phyloP scores from a whole-genome alignment of 129 eudicot species.

The Erigeron canadensis region DNA sequence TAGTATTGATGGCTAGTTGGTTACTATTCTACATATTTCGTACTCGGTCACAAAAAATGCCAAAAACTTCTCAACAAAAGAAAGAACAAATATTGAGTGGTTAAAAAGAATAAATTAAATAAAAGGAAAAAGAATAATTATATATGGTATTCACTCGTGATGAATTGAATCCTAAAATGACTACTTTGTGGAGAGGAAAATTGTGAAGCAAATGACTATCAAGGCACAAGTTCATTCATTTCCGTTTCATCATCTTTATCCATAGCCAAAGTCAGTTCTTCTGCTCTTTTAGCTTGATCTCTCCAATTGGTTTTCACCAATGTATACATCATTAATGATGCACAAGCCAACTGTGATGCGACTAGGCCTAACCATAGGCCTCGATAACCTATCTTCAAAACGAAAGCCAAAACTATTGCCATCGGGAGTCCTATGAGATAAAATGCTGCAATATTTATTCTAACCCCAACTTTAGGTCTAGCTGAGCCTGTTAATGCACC shows the following conservation, averaged over 20 bases:
- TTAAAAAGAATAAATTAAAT: slow-evolving; percentile 29
- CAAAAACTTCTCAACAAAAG: slow-evolving; percentile 17
- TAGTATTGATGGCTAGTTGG: too few relatives aligned
- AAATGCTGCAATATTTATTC: slow-evolving; percentile 69
- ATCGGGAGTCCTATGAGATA: slow-evolving; percentile 78
- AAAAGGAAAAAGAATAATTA: slow-evolving; percentile 10
- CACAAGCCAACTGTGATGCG: slow-evolving; percentile 67
- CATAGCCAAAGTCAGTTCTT: slow-evolving; percentile 57
- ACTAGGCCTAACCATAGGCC: slow-evolving; percentile 86
- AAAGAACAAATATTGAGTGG: slow-evolving; percentile 7
- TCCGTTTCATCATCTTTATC: slow-evolving; percentile 43
- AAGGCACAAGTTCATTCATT: slow-evolving; percentile 49
- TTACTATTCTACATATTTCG: too few relatives aligned
- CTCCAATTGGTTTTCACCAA: slow-evolving; percentile 69
- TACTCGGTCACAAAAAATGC: too few relatives aligned
- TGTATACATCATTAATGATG: slow-evolving; percentile 58
- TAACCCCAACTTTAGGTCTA: slow-evolving; percentile 62
- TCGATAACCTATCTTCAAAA: slow-evolving; percentile 52
- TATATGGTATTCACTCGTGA: slow-evolving; percentile 30
- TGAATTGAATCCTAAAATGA: slow-evolving; percentile 27
- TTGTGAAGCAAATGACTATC: slow-evolving; percentile 29
- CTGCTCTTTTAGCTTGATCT: slow-evolving; percentile 71
- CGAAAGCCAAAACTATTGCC: slow-evolving; percentile 50
- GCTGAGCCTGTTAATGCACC: slow-evolving; percentile 85
- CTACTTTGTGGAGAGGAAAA: slow-evolving; percentile 20